Percentiles rank a stretch among this genome's conserved stretches.
These are phyloP conservation scores for Kitagawia praeruptora DNA, from an alignment of 129 eudicot genomes.

Conservation along the genomic window DNA sequence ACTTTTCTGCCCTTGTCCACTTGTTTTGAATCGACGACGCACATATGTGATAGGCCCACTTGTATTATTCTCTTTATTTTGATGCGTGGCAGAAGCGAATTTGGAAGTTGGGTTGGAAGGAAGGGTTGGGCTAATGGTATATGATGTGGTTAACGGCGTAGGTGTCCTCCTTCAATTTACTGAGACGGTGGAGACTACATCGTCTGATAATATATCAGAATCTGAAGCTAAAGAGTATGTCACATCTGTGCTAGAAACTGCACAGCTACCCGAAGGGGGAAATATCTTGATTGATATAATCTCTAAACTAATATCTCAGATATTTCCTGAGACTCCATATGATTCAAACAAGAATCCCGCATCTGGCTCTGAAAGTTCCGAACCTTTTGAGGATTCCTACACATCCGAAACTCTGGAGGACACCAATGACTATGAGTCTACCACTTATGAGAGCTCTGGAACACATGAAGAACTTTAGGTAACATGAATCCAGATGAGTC, in stretches of 20 bases:
- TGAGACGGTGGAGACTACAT: slow-evolving; percentile 21
- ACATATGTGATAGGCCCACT: too few species aligned
- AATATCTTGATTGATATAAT: slow-evolving; percentile 10
- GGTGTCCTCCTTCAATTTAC: slow-evolving; percentile 38
- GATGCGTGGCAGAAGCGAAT: too few species aligned
- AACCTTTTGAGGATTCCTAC: slow-evolving; percentile 28
- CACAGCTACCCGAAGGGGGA: background rate
- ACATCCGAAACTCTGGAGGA: slow-evolving; percentile 29
- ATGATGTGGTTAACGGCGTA: slow-evolving; percentile 28
- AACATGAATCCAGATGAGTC: background rate
- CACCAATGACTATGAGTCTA: slow-evolving; percentile 23
- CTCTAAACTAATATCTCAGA: background rate
- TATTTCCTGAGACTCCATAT: slow-evolving; percentile 1
- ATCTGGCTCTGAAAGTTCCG: slow-evolving; percentile 22
- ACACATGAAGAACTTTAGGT: slow-evolving; percentile 45
- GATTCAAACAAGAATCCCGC: slow-evolving; percentile 8
- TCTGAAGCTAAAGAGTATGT: background rate
- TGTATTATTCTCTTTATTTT: too few species aligned
- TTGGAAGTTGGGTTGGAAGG: slow-evolving; percentile 44
- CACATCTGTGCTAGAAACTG: slow-evolving; percentile 7
- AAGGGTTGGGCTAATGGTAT: slow-evolving; percentile 30
- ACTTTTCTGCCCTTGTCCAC: too few species aligned
- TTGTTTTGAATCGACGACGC: too few species aligned
- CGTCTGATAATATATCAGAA: slow-evolving; percentile 1
- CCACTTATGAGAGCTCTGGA: slow-evolving; percentile 30